Percentiles rank a stretch among this genome's conserved stretches.
Evolutionary conservation across 768 basidiomycete genomes (phyloP).

Genomic region (Leccinum rimulosum): DNA sequence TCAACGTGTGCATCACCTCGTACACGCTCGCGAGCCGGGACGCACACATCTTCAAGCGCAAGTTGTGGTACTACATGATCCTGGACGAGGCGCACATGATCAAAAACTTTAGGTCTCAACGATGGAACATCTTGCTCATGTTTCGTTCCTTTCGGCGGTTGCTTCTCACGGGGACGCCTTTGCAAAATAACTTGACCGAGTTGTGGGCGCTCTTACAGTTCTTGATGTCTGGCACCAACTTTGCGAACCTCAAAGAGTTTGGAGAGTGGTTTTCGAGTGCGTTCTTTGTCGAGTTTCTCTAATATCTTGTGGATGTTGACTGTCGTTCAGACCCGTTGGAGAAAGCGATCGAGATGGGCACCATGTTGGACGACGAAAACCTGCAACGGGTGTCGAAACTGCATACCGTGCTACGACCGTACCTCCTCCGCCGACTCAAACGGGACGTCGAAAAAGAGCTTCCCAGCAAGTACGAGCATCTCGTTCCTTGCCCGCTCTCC

Average conservation of each 20-base stretch:
- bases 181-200: conserved; percentile 96
- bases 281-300: conserved; percentile 28
- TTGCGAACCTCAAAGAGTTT: conserved; percentile 92
- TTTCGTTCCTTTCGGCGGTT: conserved; percentile 85
- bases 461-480: conserved; percentile 91
- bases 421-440: conserved; percentile 93
- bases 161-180: conserved; percentile 91
- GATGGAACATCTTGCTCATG: conserved; percentile 90
- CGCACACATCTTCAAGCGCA: conserved; percentile 87
- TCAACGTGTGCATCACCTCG: conserved; percentile 94
- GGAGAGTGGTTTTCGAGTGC: conserved; percentile 95
- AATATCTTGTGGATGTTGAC: not conserved
- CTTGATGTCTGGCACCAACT: conserved; percentile 83
- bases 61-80: conserved; percentile 94
- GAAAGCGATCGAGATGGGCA: conserved; percentile 87
- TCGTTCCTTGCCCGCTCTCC: conserved; percentile 83
- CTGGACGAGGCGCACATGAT: conserved; percentile 97
- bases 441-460: conserved; percentile 96
- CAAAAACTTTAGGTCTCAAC: conserved; percentile 93
- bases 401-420: conserved; percentile 94
- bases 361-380: conserved; percentile 73
- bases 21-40: conserved; percentile 92
- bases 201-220: conserved; percentile 96
- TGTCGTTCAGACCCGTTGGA: conserved; percentile 78
- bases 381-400: conserved; percentile 81